These are phyloP conservation scores for Coffea canephora DNA, from an alignment of 257 asterid species.

Conservation along the genomic window DNA sequence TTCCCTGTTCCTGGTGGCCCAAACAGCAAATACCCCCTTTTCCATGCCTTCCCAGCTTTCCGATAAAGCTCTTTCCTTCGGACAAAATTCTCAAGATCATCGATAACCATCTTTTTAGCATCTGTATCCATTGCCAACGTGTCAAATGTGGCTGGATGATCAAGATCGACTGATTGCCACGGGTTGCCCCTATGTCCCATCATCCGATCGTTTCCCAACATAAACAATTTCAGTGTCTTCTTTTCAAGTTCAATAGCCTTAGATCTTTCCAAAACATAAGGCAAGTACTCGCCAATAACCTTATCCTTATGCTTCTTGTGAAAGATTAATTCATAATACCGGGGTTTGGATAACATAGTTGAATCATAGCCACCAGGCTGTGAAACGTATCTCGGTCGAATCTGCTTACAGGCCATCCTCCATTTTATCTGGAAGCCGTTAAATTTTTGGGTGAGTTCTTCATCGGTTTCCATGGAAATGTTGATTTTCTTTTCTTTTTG, in stretches of 20 bases:
- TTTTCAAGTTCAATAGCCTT: constrained; percentile 15
- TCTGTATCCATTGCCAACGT: no score
- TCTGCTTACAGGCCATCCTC: constrained; percentile 25
- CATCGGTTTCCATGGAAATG: constrained; percentile 28
- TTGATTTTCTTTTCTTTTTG: constrained; percentile 39
- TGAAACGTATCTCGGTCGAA: constrained; percentile 9
- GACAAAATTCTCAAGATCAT: no score
- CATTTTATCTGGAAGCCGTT: constrained; percentile 34
- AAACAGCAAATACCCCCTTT: no score
- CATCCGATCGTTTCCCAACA: no score
- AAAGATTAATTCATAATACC: constrained; percentile 32
- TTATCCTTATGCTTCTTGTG: constrained; percentile 28
- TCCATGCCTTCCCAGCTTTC: no score
- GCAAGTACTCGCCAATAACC: constrained; percentile 43
- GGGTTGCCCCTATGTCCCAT: no score
- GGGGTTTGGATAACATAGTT: constrained; percentile 14
- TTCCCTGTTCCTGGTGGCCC: no score
- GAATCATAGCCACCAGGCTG: constrained; percentile 7
- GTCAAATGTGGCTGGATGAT: no score
- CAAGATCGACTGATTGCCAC: no score
- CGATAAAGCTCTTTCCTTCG: no score
- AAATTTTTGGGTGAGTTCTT: constrained; percentile 35
- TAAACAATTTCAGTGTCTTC: background rate
- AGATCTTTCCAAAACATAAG: constrained; percentile 43
- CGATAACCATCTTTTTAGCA: no score